A percentile compares a stretch with the other conserved stretches of the same genome.
Evolutionary conservation across 176 grass and related monocot species (phyloP).

Genomic region (Oryza meyeriana): DNA sequence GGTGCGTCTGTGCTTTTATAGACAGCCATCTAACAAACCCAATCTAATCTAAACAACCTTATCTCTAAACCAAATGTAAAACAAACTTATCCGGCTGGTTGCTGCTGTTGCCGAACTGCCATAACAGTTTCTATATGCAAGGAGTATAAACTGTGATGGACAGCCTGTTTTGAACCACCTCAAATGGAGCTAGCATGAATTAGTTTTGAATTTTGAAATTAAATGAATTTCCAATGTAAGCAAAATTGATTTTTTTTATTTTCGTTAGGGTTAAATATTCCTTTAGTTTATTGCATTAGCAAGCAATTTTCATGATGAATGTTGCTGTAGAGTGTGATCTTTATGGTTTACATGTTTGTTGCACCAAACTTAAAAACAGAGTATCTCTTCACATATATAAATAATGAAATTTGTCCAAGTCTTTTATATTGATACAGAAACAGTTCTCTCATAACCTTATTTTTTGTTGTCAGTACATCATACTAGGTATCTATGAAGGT

Average conservation of each 20-base stretch:
- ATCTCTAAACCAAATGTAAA: too few relatives aligned
- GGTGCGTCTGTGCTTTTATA: too few relatives aligned
- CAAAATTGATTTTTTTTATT: not conserved
- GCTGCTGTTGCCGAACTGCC: too few relatives aligned
- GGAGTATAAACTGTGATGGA: not conserved
- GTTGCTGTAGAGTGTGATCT: not conserved
- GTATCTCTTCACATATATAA: not conserved
- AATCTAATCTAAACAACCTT: too few relatives aligned
- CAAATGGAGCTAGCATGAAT: not conserved
- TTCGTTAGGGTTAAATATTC: not conserved
- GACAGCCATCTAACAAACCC: too few relatives aligned
- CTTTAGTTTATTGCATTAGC: not conserved
- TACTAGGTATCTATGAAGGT: constrained; percentile 63
- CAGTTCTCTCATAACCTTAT: constrained; percentile 4
- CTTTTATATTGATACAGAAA: not conserved
- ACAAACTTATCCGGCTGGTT: too few relatives aligned
- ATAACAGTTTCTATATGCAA: not conserved
- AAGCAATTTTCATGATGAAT: not conserved
- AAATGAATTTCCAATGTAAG: not conserved
- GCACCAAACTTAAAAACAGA: not conserved
- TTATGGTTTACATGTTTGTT: not conserved
- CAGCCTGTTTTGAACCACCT: not conserved
- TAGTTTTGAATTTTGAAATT: not conserved
- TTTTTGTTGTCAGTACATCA: constrained; percentile 62
- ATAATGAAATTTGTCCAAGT: not conserved